Evolutionary conservation across 805 yeast species (phyloP).

Genomic region (Saturnispora zaruensis): DNA sequence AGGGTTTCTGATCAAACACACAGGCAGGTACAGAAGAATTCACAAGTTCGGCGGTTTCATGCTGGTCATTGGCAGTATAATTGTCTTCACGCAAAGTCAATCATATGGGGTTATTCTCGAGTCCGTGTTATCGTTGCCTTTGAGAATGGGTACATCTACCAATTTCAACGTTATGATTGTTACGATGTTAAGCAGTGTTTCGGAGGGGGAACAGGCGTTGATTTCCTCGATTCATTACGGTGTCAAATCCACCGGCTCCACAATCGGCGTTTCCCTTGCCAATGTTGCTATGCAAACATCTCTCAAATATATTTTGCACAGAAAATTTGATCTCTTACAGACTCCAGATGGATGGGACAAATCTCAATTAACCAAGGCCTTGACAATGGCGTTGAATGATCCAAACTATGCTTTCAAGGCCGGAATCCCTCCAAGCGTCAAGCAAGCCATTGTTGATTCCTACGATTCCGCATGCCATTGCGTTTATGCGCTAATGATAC

Average conservation of each 20-base stretch:
- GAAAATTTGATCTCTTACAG: not conserved
- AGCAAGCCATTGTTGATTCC: slow-evolving; percentile 35
- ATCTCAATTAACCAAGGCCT: slow-evolving; percentile 5
- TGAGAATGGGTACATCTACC: slow-evolving; percentile 59
- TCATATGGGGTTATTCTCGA: slow-evolving; percentile 29
- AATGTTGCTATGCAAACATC: slow-evolving; percentile 32
- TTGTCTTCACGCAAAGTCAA: slow-evolving; percentile 22
- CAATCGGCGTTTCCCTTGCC: slow-evolving; percentile 41
- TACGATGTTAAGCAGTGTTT: slow-evolving; percentile 69
- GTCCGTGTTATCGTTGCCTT: slow-evolving; percentile 36
- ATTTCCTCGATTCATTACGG: slow-evolving; percentile 83
- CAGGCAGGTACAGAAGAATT: slow-evolving; percentile 54
- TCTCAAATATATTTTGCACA: slow-evolving; percentile 6
- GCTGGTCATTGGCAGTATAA: slow-evolving; percentile 40
- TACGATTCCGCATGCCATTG: slow-evolving; percentile 45
- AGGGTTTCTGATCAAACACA: slow-evolving; percentile 55
- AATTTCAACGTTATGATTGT: slow-evolving; percentile 61
- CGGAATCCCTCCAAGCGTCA: slow-evolving; percentile 18
- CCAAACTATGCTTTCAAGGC: slow-evolving; percentile 13
- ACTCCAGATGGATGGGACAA: slow-evolving; percentile 14
- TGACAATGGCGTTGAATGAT: slow-evolving; percentile 14
- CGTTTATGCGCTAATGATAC: slow-evolving; percentile 26
- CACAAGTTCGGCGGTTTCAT: slow-evolving; percentile 30
- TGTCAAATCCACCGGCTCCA: slow-evolving; percentile 45
- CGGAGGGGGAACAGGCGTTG: slow-evolving; percentile 61